Evolutionary conservation across 2,329 filamentous ascomycete genomes (phyloP).

Genomic region (Sphaerostilbella broomeana): DNA sequence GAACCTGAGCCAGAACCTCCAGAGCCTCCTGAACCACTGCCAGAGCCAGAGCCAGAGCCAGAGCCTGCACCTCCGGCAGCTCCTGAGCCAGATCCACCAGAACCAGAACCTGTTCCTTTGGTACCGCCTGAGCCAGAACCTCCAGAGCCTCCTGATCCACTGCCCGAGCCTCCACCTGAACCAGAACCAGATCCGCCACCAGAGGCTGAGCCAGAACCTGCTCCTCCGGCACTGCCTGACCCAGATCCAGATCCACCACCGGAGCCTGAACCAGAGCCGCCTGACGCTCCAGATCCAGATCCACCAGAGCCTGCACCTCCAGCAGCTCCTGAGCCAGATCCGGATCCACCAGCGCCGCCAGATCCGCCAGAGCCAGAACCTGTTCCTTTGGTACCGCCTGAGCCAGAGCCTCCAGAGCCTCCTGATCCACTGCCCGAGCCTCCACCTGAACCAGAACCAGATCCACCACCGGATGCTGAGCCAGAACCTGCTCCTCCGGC

Average conservation of each 20-base stretch:
- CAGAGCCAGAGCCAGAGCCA: neutral
- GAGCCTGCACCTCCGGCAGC: no score
- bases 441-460: neutral
- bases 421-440: neutral
- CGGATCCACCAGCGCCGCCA: neutral
- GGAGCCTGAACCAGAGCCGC: neutral
- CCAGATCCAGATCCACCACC: neutral
- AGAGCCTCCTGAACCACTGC: neutral
- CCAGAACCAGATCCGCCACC: neutral
- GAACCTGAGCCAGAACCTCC: neutral
- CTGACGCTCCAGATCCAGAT: neutral
- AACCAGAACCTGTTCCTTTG: slow-evolving; percentile 1
- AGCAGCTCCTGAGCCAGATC: no score
- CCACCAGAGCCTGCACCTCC: no score
- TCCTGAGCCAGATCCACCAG: no score
- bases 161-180: neutral
- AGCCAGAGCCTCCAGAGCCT: slow-evolving; percentile 3
- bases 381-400: neutral
- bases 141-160: neutral
- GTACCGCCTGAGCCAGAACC: slow-evolving; percentile 5
- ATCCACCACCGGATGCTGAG: neutral
- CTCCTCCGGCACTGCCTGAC: neutral
- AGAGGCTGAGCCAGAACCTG: neutral
- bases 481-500: neutral
- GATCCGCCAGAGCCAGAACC: slow-evolving; percentile 1